Conservation (phyloP, 805 yeast species). For the Ogataea neopini region DNA sequence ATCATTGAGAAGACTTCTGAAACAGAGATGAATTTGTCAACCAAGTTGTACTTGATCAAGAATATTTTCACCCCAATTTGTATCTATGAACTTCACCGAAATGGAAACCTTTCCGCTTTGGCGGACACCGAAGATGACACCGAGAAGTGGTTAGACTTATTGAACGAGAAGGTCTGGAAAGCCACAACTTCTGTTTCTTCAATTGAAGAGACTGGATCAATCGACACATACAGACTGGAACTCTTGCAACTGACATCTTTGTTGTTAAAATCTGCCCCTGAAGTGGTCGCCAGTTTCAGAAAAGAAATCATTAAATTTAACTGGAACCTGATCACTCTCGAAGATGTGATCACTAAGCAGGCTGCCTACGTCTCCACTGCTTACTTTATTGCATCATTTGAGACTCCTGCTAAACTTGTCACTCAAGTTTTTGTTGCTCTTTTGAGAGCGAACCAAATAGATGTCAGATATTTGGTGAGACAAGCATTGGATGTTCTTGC, state of each 20-base stretch:
- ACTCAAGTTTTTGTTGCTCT: constrained; percentile 92
- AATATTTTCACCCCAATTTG: constrained; percentile 66
- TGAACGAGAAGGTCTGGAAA: constrained; percentile 74
- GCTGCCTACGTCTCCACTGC: constrained; percentile 90
- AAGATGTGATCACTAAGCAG: constrained; percentile 85
- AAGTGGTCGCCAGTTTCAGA: constrained; percentile 55
- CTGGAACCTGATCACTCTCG: constrained; percentile 90
- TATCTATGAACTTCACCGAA: constrained; percentile 55
- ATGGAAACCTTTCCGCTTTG: constrained; percentile 37
- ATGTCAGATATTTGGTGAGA: constrained; percentile 77
- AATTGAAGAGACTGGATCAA: constrained; percentile 60
- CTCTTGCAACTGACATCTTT: constrained; percentile 79
- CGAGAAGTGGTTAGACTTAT: constrained; percentile 63
- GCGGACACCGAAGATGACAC: constrained; percentile 22
- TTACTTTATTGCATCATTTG: constrained; percentile 81
- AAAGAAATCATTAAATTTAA: constrained; percentile 90
- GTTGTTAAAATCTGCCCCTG: constrained; percentile 68
- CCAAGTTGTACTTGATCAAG: constrained; percentile 63
- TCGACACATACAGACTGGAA: constrained; percentile 75
- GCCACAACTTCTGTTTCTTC: constrained; percentile 53
- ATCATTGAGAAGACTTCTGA: constrained; percentile 52
- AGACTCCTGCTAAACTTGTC: constrained; percentile 84
- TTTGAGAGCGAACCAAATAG: constrained; percentile 79
- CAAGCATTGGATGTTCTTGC: constrained; percentile 88
- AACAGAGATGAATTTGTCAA: constrained; percentile 44